These are phyloP conservation scores for Cicer judaicum DNA, from an alignment of 306 rosid species.

Conservation along the genomic window DNA sequence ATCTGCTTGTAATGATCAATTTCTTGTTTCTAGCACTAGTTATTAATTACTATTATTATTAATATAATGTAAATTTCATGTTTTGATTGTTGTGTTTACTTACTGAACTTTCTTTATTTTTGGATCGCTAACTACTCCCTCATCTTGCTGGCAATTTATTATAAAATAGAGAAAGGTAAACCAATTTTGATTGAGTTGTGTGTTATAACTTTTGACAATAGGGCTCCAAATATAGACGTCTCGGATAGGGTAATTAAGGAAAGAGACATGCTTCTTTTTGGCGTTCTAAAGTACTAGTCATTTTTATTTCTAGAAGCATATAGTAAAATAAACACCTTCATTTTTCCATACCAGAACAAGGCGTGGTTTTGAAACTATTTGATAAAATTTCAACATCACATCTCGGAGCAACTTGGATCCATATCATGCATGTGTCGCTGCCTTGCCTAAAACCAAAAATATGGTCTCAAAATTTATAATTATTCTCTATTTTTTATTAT, in stretches of 20 bases:
- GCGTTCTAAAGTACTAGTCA: not conserved
- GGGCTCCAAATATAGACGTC: constrained; percentile 34
- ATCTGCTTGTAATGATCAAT: constrained; percentile 15
- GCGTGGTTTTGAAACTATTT: constrained; percentile 4
- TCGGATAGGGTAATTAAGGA: not conserved
- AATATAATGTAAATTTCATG: constrained; percentile 37
- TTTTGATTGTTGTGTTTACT: constrained; percentile 36
- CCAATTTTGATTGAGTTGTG: constrained; percentile 43
- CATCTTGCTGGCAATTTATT: constrained; percentile 31
- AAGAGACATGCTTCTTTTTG: constrained; percentile 26
- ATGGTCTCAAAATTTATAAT: too few species aligned
- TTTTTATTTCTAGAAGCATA: constrained; percentile 9
- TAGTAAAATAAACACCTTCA: not conserved
- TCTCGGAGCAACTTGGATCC: not conserved
- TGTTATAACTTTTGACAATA: constrained; percentile 46
- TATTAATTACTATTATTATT: not conserved
- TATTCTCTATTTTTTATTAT: too few species aligned
- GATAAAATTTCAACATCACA: not conserved
- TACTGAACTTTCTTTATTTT: constrained; percentile 34
- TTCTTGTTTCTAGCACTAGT: constrained; percentile 36
- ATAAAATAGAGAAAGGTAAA: constrained; percentile 40
- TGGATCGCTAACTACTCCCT: constrained; percentile 46
- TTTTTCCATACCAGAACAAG: not conserved
- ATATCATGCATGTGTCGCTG: not conserved
- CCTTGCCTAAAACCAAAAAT: too few species aligned